Base-by-base conservation (phyloP, 495 filamentous ascomycete genomes). In the Hyaloscypha finlandica region DNA sequence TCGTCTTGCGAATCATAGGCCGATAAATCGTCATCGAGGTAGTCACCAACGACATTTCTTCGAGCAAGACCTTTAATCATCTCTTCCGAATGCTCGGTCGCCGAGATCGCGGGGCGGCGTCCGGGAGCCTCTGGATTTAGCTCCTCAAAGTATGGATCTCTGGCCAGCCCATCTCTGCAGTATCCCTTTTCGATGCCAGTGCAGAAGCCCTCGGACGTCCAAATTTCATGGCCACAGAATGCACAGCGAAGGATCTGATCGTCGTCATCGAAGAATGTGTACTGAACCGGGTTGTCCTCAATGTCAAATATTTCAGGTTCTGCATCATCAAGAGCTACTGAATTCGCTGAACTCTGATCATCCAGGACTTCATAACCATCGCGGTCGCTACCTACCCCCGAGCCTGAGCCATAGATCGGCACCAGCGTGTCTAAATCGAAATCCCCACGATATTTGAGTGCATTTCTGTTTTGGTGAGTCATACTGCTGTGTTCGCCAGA, bases 1-100 rank as follows among this genome's bases (percentile, higher is more conserved):
- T 66, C 64, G 45, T 71, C 67, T 33, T 65, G 65, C 37, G 73
- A 63, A 61, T 71, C 70, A 55, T 73, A 72, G n/a, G 73, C 72
- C 6, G 63, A 67, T 19, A 65, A 67, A 20, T 67, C 57, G 54
- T 59, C 61, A 45, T 72, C 70, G 19, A 72, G 63, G 45, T 62
- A 69, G 30, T 69, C 63, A 30, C 68, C 67, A 2, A 68, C 61
- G 2, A 64, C 20, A 25, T 6, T 19, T 55, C 33, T 22, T 48
- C 64, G 55, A 30, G 39, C 48, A 4, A 55, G 54, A 51, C 42
- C 54, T 5, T 69, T 59, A 6, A 63, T 33, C 6, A 45, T 37
- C 29, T 61, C 51, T 19, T 65, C 52, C 25, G 32, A 58, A 61
- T 56, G 45, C n/a, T 67, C 64, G 60, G 37, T 32, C 6, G 35